Base-by-base conservation (phyloP, 2,329 filamentous ascomycete genomes). In the Exophiala lecanii-corni region DNA sequence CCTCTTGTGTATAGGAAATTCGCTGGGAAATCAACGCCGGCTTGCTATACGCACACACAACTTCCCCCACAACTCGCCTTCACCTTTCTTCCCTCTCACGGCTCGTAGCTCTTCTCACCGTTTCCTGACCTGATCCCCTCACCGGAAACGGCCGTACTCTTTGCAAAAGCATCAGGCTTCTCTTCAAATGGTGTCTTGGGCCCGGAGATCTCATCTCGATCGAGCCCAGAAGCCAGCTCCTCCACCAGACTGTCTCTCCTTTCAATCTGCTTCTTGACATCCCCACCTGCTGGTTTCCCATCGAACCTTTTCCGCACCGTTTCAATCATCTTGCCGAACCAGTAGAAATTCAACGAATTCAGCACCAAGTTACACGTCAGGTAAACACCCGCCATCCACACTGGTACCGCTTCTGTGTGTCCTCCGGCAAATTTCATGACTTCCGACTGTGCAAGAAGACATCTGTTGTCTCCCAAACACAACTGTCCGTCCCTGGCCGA, bases 271-370 rank as follows among this genome's bases (percentile, higher is more conserved):
- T 54, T 45, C 3, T 58, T 51, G 9, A 62, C 60, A 13, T 54
- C 53, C 23, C 6, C 23, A 35, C 55, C 46, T 3, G 50, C 45
- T 4, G 46, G 50, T 4, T 71, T 71, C 5, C 72, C 71, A 13
- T 75, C 71, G 59, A 83, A 83, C 35, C 79, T 68, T 59, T 78
- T 81, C 51, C 76, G 65, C 17, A 83, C 75, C 7, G 79, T 78
- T 55, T 77, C 73, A 36, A 83, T 76, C 79, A 83, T 83, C 67
- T 81, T 81, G 46, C 70, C 69, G 58, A 82, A 82, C 79, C 79
- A 83, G 63, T 74, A 81, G 59, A 77, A 75, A 57, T 83, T 83
- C 42, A 83, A 60, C 17, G 69, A 66, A 57, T 82, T 82, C 39
- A 83, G 69, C n/a, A 72, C 67, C 20, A 81, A 35, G 54, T 82